Evolutionary conservation across 768 basidiomycete species (phyloP), one percentile per base, ranked within the genome.

Genomic region (Rickenella mellea): DNA sequence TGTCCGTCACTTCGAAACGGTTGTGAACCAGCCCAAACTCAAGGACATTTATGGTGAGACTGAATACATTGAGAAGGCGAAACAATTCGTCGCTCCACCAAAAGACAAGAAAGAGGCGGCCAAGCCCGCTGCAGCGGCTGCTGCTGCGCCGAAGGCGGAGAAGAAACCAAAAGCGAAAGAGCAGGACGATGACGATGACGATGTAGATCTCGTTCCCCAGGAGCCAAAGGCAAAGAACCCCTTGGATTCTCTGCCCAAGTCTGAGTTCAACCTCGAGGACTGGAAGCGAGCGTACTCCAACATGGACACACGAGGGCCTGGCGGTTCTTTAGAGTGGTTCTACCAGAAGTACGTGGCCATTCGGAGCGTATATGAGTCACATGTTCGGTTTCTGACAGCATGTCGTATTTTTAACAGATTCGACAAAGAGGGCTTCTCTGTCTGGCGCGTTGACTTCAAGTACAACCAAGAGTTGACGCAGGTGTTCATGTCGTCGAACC

Each of bases 231-330:
- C 65, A 44, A 92, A 93, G 77, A 94, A 96, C 74, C 94, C 94
- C 21, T 80, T 94, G 40, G 94, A 96, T 50, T 73, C 76, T 48
- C 78, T 97, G 29, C 90, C 91, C 52, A 93, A 88, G 65, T 84
- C 86, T 9, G 66, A 74, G 5, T 79, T 88, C 65, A 90, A 90
- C 69, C 78, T 91, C 43, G 86, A 94, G 63, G 91, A 97, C 66
- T 96, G 90, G 91, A 97, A 97, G 64, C 82, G 89, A 33, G 83
- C 86, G 32, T 99, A 98, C 73, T 96, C 92, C 55, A 98, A 97
- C 83, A 81, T 83, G 62, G 92, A 97, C n/a, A 97, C 93, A 28
- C 80, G 86, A 42, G 89, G 86, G 27, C 51, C 83, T 14, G 78
- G 63, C 32, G 92, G 87, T 48, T 63, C 90, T 39, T 55, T 99